Conservation (phyloP, 2,329 filamentous ascomycete species). For the Reticulascus tulasneorum region DNA sequence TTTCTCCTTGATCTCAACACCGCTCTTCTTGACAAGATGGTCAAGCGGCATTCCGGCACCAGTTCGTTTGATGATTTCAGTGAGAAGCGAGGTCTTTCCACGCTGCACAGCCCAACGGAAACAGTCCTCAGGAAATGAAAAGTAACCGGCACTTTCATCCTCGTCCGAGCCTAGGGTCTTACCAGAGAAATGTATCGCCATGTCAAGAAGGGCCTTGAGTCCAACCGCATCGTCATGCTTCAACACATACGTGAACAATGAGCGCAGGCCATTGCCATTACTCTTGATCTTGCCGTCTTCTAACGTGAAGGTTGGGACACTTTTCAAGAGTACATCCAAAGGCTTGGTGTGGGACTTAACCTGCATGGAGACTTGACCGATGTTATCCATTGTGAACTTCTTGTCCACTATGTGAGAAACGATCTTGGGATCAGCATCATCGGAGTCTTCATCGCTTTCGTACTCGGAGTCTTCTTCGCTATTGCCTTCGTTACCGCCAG, state of each 20-base stretch:
- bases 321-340: slow-evolving; percentile 42
- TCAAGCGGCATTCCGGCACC: slow-evolving; percentile 69
- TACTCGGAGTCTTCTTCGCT: slow-evolving; percentile 29
- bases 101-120: slow-evolving; percentile 41
- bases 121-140: slow-evolving; percentile 32
- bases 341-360: slow-evolving; percentile 63
- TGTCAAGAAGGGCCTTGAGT: slow-evolving; percentile 55
- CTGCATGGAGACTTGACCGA: slow-evolving; percentile 64
- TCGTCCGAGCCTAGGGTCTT: slow-evolving; percentile 31
- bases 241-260: slow-evolving; percentile 44
- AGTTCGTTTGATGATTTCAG: slow-evolving; percentile 59
- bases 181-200: slow-evolving; percentile 40
- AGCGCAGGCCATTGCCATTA: slow-evolving; percentile 10
- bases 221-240: slow-evolving; percentile 47
- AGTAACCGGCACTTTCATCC: slow-evolving; percentile 26
- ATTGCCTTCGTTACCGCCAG: slow-evolving; percentile 29
- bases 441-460: slow-evolving; percentile 28
- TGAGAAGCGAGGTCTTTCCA: slow-evolving; percentile 54
- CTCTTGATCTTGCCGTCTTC: slow-evolving; percentile 24
- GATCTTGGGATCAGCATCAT: slow-evolving; percentile 38
- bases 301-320: slow-evolving; percentile 28
- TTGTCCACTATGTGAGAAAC: slow-evolving; percentile 57
- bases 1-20: slow-evolving; percentile 59
- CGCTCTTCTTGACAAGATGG: slow-evolving; percentile 60
- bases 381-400: slow-evolving; percentile 70